Base-by-base conservation (phyloP, 306 rosid species). In the Vigna angularis region DNA sequence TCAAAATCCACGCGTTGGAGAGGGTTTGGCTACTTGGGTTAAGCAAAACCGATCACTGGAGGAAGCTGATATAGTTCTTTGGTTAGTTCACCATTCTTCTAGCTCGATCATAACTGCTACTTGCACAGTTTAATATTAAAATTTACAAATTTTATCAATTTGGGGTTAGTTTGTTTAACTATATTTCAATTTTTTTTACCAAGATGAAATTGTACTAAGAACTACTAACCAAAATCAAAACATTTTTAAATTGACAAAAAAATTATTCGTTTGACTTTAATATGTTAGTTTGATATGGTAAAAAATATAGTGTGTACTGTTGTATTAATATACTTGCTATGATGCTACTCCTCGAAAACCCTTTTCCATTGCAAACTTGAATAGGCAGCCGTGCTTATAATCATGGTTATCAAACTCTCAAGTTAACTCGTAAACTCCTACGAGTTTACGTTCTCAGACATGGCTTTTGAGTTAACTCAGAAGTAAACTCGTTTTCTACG, bases 1-100 rank as follows among this genome's bases (percentile, higher is more conserved):
- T 80, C 97, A 91, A 81, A 91, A 91, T 66, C 94, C 94, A 1
- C 92, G 97, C 28, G 87, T 59, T 45, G 97, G 90, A 72, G 94
- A 91, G 87, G 97, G 97, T 72, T 81, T 91, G 87, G 88, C 88
- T 36, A 89, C 97, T 28, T 91, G 97, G 94, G 97, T 91, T 53
- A 77, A 85, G 79, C 86, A 91, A 79, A 84, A 89, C 80, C 86
- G 97, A 68, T 66, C 91, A 16, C 73, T 91, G 55, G 97, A 91
- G 78, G 94, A 91, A 86, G 97, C 93, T 73, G 92, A 89, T 66
- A 53, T 89, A 75, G 92, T 91, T 85, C 93, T 91, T 34, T 91
- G 97, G 97, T 91, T 72, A 86, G 92, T 87, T 52, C 58, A 67
- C 47, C 24, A 36, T 36, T 64, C 49, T 36, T 36, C 28, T 64